Base-by-base conservation (phyloP, 768 basidiomycete species). In the Strobilomyces dryophilus region DNA sequence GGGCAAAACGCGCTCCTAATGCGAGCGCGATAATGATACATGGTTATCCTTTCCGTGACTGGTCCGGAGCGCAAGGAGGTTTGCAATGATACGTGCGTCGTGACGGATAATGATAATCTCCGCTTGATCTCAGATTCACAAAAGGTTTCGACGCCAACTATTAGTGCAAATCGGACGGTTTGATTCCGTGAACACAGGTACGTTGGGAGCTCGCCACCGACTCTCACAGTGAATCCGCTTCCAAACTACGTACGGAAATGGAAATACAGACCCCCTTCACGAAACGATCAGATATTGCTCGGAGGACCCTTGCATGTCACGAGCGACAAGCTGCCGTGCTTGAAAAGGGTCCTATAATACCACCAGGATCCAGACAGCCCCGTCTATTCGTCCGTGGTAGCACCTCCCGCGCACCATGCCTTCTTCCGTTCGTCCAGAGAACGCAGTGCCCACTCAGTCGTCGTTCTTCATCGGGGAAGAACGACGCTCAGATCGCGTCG, bases 71-170 rank as follows among this genome's bases (percentile, higher is more conserved):
- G 5, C 41, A 53, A 56, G 63, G 63, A 56, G n/a, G 40, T 17
- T 44, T 27, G 21, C 20, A n/a, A 41, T 14, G 42, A 27, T 27
- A 14, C 14, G 10, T 17, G 15, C 2, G 15, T 10, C 35, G 10
- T n/a, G 15, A 27, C 32, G 36, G 27, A 4, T n/a, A 42, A 63
- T 58, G 55, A 47, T 42, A 57, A 64, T 64, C 52, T 58, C 63
- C 63, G 64, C 18, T 21, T 11, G 40, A 65, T 66, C 64, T 66
- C 48, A 63, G 63, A 64, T 64, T 36, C 56, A 24, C 61, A 51
- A 66, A n/a, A n/a, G n/a, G n/a, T 63, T 60, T 59, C n/a, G 29
- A 24, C 31, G 44, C 46, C 35, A 56, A 31, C n/a, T n/a, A n/a
- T n/a, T n/a, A 47, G 53, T 61, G 62, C 61, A 57, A 60, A 60